Conservation (phyloP, 345 rosid genomes). For the Pelargonium nanum region DNA sequence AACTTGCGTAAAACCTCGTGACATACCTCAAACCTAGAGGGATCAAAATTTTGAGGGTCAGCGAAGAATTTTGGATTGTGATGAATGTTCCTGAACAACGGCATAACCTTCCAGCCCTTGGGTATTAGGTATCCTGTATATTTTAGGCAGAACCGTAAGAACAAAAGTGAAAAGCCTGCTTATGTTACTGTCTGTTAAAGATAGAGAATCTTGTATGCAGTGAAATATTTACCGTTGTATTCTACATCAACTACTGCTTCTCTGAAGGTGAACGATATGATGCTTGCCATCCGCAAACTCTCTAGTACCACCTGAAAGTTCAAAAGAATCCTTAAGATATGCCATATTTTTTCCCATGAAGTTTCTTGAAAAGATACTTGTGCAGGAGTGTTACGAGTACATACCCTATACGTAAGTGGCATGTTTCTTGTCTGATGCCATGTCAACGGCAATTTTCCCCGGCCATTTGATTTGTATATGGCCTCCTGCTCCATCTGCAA, state of each 20-base stretch:
- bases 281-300: conserved; percentile 81
- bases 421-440: conserved; percentile 78
- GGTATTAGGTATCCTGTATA: conserved; percentile 72
- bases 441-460: conserved; percentile 43
- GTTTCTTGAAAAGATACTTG: background rate
- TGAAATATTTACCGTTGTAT: conserved; percentile 45
- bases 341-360: background rate
- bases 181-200: background rate
- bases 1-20: background rate
- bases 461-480: conserved; percentile 34
- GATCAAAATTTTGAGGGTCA: conserved; percentile 23
- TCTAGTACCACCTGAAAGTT: conserved; percentile 43
- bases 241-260: conserved; percentile 86
- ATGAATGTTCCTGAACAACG: conserved; percentile 89
- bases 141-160: too few species aligned
- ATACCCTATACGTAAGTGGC: conserved; percentile 64
- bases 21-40: too few species aligned
- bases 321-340: background rate
- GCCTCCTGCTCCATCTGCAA: conserved; percentile 68
- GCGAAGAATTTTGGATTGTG: conserved; percentile 65
- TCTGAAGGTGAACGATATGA: conserved; percentile 85
- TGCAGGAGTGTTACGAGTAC: background rate
- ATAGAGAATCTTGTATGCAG: background rate
- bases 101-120: conserved; percentile 99
- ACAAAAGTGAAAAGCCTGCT: background rate